Base-by-base conservation (phyloP, 2,329 filamentous ascomycete genomes). In the Beauveria australis region DNA sequence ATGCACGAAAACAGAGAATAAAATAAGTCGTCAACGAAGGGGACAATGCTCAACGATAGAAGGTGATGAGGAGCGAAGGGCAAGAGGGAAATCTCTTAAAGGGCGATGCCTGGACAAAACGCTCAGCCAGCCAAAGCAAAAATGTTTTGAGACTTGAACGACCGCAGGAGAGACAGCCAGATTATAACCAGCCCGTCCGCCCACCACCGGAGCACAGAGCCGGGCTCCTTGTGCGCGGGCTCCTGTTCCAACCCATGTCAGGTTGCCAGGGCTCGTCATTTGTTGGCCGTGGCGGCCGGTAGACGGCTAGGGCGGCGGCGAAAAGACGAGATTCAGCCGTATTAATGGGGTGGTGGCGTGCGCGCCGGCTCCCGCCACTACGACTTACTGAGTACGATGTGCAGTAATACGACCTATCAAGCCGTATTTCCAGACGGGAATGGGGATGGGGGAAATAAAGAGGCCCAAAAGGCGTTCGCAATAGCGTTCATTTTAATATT, bases 21-120 rank as follows among this genome's bases (percentile, higher is more conserved):
- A 18, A 40, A 52, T 24, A 33, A 48, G 14, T 53, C 40, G 30
- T 24, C 56, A 62, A 56, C 62, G 62, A 63, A 53, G 54, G 62
- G 60, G 55, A 59, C 56, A 48, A 49, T 19, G n/a, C 18, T 16
- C n/a, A 46, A 28, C 9, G 44, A 41, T 19, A 26, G 43, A 51
- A 44, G 16, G 18, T 19, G 37, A 30, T 58, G 22, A 26, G 48
- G 48, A 48, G 30, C 24, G 12, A 59, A 40, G n/a, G n/a, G 19
- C 24, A 49, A 53, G 30, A 43, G 30, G 33, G 9, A 54, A 43
- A 48, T 16, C 24, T 19, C n/a, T 53, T 3, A 24, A 51, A 40
- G 46, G 48, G 48, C 26, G 55, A 37, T n/a, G 43, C 44, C 10
- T 37, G 22, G 22, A 61, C 5, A 59, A 41, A 55, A 51, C 22